A percentile compares a stretch with the other conserved stretches of the same genome.
Evolutionary conservation across 352 stramenopile genomes (phyloP).

Genomic region (Pythium angustatum): DNA sequence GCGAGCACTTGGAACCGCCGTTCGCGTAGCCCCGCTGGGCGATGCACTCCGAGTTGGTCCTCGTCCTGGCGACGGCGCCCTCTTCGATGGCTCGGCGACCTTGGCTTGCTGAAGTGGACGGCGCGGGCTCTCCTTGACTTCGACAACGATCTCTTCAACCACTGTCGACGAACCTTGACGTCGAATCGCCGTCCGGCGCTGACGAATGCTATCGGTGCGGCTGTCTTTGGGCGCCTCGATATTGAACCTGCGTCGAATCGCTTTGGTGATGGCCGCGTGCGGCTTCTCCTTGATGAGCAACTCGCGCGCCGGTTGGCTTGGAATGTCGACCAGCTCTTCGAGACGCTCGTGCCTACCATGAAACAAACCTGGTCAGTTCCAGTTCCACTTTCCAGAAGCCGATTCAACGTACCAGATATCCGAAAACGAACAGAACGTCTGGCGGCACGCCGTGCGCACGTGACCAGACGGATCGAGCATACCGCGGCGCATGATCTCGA

Average conservation of each 20-base stretch:
- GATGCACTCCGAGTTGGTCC: conserved; percentile 1
- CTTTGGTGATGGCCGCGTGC: conserved; percentile 39
- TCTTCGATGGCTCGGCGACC: neutral
- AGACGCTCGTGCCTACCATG: conserved; percentile 46
- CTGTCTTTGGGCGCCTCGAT: conserved; percentile 2
- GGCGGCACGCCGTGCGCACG: conserved; percentile 48
- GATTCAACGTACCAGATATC: conserved; percentile 49
- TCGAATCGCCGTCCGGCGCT: conserved; percentile 6
- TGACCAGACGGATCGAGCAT: conserved; percentile 43
- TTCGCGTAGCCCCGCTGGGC: neutral
- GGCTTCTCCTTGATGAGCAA: conserved; percentile 55
- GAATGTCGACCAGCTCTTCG: conserved; percentile 50
- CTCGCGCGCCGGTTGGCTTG: conserved; percentile 36
- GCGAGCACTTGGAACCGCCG: neutral
- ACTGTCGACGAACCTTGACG: conserved; percentile 7
- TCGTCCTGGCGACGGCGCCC: conserved; percentile 6
- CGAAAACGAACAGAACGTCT: conserved; percentile 49
- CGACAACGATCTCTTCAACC: conserved; percentile 17
- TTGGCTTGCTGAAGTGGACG: neutral
- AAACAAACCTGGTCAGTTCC: neutral
- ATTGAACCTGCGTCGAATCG: conserved; percentile 40
- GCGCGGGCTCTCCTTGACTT: conserved; percentile 20
- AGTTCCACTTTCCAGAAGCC: no score
- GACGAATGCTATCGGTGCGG: conserved; percentile 10
- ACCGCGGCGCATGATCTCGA: conserved; percentile 50